Base-by-base conservation (phyloP, 2,329 filamentous ascomycete genomes). In the Mariannaea elegans region DNA sequence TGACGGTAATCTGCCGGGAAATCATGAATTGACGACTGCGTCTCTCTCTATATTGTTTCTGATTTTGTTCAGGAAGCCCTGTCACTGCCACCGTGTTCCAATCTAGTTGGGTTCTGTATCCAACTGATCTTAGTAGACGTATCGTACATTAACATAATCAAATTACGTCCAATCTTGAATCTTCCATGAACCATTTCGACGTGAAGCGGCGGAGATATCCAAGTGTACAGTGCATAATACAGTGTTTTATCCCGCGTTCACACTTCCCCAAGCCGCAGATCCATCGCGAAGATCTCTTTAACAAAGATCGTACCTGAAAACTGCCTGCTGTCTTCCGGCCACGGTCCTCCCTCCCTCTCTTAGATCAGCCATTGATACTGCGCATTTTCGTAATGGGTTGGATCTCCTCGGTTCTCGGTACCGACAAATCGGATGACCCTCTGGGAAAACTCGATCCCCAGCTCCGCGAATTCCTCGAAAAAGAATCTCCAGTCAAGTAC, bases 381-480 rank as follows among this genome's bases (percentile, higher is more conserved):
- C 23, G 4, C 24, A 52, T 45, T 19, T 9, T 46, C 32, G 63
- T 65, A 59, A 88, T 88, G 85, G 85, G 85, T 66, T 87, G 84
- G 84, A 77, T 86, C 69, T 80, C 83, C 64, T 82, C 81, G 59
- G 78, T 86, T 60, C 82, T 85, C 63, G 74, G 83, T 68, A 77
- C 81, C 65, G 75, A 77, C 53, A 79, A 74, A 62, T 78, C 77
- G 63, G 74, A 74, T 68, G 82, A 88, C 63, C 88, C 91, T 21
- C 83, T 93, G 65, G 83, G 84, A 68, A 89, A 91, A 69, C 88
- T 97, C 69, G 93, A 97, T 72, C 91, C 92, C 36, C 88, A 89
- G 65, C 85, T 97, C 56, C 90, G 90, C 71, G 90, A 94, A 65
- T 97, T 94, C 76, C 88, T 97, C 72, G 84, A 93, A 73, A 88